These are phyloP conservation scores for Ajuga reptans DNA, from an alignment of 305 asterid species.

Conservation along the genomic window DNA sequence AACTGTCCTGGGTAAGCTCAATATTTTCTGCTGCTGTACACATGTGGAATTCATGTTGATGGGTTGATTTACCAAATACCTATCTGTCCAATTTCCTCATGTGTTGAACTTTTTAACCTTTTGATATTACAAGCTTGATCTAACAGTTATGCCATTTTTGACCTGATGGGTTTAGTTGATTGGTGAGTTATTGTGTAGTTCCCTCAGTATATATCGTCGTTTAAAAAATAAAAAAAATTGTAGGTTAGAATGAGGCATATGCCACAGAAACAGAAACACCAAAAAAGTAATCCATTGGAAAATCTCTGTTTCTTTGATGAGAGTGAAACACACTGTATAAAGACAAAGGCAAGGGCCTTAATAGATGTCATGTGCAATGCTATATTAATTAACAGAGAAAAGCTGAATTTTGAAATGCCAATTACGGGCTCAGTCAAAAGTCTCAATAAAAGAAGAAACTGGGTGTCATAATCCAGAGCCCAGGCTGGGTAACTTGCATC, in stretches of 20 bases:
- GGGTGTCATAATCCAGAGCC: neutral
- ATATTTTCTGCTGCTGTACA: slow-evolving; percentile 12
- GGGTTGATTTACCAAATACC: neutral
- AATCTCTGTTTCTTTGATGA: neutral
- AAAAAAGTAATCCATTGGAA: neutral
- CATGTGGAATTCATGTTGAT: neutral
- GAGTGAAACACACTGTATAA: neutral
- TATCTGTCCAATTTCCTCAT: neutral
- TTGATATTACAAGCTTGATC: neutral
- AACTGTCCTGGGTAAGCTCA: slow-evolving; percentile 60
- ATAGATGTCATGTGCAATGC: neutral
- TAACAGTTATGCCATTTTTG: neutral
- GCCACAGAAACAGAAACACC: neutral
- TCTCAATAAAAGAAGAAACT: neutral
- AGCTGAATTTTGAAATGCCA: neutral
- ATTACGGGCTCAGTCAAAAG: neutral
- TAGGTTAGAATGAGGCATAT: neutral
- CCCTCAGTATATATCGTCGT: neutral
- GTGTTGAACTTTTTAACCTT: neutral
- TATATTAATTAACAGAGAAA: neutral
- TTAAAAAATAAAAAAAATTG: neutral
- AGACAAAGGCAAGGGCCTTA: slow-evolving; percentile 2
- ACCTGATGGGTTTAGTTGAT: neutral
- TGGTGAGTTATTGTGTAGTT: neutral
- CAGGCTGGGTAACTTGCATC: neutral